These are phyloP conservation scores for Aurifilum marmelostoma DNA, from an alignment of 2,329 filamentous ascomycete genomes.

Conservation along the genomic window DNA sequence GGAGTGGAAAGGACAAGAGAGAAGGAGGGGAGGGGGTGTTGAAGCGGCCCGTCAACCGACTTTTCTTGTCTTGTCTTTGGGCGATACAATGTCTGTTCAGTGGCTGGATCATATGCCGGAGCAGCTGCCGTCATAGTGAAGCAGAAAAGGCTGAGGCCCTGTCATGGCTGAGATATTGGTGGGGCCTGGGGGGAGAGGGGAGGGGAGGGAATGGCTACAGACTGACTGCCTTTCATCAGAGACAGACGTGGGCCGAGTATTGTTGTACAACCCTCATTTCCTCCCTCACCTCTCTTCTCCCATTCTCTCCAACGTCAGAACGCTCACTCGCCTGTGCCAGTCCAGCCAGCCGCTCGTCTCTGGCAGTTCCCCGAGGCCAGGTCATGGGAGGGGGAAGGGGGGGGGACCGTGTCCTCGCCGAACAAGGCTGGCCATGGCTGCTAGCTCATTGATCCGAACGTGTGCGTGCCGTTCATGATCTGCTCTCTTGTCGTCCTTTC, in stretches of 20 bases:
- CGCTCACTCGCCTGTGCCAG: not conserved
- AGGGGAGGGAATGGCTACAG: not conserved
- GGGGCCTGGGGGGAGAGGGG: not conserved
- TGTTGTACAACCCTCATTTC: not conserved
- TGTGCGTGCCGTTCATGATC: not conserved
- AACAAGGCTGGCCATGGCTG: conserved; percentile 4
- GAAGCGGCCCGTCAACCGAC: not conserved
- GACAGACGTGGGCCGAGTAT: not conserved
- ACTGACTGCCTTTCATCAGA: no score
- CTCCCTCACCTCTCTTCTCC: not conserved
- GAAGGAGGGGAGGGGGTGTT: not conserved
- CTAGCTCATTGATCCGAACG: conserved; percentile 4
- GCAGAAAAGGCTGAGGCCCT: not conserved
- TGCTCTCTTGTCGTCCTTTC: not conserved
- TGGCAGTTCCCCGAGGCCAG: not conserved
- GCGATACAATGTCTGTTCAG: not conserved
- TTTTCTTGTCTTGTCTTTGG: not conserved
- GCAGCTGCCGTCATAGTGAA: not conserved
- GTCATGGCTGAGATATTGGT: no score
- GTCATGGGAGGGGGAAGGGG: not conserved
- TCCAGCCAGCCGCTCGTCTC: no score
- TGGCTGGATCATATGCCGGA: not conserved
- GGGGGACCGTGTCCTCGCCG: not conserved
- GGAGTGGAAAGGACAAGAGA: not conserved
- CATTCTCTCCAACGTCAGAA: not conserved